Evolutionary conservation across 2,329 filamentous ascomycete genomes (phyloP), one percentile per base, ranked within the genome.

Genomic region (Clarireedia paspali): DNA sequence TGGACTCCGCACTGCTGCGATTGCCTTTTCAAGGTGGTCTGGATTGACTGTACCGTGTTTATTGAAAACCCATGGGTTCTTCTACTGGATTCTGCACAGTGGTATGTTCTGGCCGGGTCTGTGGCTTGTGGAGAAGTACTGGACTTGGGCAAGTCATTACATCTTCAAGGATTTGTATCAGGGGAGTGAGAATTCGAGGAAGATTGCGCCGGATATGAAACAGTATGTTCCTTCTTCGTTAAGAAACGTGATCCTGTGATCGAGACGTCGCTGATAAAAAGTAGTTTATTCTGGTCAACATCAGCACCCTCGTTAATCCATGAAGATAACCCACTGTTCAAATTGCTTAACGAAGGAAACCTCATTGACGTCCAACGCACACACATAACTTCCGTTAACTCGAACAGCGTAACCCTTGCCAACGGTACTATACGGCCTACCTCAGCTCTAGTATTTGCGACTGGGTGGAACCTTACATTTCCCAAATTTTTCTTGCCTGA

Each of bases 51-150:
- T 55, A 4, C 48, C 53, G 10, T 51, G 47, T 27, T 9, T 55
- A 7, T 26, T 59, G 23, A 40, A 38, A n/a, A 49, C 46, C n/a
- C 47, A 51, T 6, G 56, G 56, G 5, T 60, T 59, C 36, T 59
- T 51, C 51, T 55, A 59, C 17, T 49, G 57, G 55, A 55, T 59
- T 20, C 42, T 59, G 4, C 57, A 60, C 12, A 55, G 50, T 44
- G 54, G 59, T 14, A 44, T 57, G 12, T 54, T 44, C 34, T 59
- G 57, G 54, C 34, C 58, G 1, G 50, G 51, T 23, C 44, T 44
- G 20, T 50, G 47, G 40, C 47, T 57, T 24, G 24, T 57, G 14
- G 52, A 47, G 2, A 55, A 55, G 17, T 55, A 55, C 40, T 55
- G 52, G 52, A 36, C 49, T n/a, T 50, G 46, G 52, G 52, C 36